A percentile compares a stretch with the other conserved stretches of the same genome.
These are phyloP conservation scores for Taiwanofungus camphoratus DNA, from an alignment of 1,284 basidiomycete genomes.

Conservation along the genomic window DNA sequence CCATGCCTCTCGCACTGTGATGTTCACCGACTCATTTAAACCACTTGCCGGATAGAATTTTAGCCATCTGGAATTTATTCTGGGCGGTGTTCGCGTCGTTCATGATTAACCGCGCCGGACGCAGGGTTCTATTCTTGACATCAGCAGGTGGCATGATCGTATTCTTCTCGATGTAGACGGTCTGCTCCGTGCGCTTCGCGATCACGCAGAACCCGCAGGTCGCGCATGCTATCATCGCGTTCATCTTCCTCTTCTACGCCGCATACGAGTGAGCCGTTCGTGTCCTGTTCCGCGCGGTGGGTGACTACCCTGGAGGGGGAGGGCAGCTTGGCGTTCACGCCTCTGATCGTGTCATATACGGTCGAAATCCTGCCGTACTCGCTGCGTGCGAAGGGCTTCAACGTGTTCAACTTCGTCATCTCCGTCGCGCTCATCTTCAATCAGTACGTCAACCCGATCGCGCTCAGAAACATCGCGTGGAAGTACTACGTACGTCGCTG, in stretches of 20 bases:
- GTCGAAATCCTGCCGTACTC: conserved; percentile 54
- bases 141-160: conserved; percentile 41
- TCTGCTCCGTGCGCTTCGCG: conserved; percentile 35
- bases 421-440: conserved; percentile 54
- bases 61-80: conserved; percentile 51
- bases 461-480: conserved; percentile 31
- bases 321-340: conserved; percentile 10
- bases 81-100: conserved; percentile 43
- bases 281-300: not conserved
- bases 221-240: conserved; percentile 41
- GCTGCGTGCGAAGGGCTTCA: conserved; percentile 58
- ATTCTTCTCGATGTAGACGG: conserved; percentile 38
- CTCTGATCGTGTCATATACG: conserved; percentile 33
- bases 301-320: not conserved
- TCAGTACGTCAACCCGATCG: conserved; percentile 45
- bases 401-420: conserved; percentile 47
- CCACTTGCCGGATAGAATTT: conserved; percentile 38
- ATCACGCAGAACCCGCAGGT: conserved; percentile 29
- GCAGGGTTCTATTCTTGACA: conserved; percentile 48
- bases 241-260: conserved; percentile 41
- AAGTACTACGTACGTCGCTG: conserved; percentile 30
- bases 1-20: not conserved
- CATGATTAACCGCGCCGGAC: conserved; percentile 44
- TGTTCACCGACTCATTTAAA: not conserved
- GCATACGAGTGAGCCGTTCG: conserved; percentile 34